phyloP scores from a whole-genome alignment of 768 basidiomycete genomes.

The Russula olivacea region DNA sequence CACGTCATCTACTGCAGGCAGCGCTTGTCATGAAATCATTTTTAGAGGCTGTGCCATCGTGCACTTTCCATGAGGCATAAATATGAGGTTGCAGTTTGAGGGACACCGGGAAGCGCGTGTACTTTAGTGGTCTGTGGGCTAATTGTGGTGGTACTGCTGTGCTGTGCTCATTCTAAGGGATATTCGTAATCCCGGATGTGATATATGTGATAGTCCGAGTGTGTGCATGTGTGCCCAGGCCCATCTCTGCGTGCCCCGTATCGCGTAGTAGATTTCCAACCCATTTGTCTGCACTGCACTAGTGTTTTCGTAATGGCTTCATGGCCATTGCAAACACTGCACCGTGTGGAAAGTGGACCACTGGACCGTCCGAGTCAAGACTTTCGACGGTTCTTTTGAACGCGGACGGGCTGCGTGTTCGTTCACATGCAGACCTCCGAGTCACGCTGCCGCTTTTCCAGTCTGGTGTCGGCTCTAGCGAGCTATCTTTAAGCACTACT shows the following conservation, averaged over 20 bases:
- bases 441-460: neutral
- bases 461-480: neutral
- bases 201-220: neutral
- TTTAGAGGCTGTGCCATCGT: constrained; percentile 20
- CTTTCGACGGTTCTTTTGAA: neutral
- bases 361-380: too few species aligned
- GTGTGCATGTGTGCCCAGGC: too few species aligned
- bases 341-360: too few species aligned
- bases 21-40: constrained; percentile 5
- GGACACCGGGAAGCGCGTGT: neutral
- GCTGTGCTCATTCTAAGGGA: neutral
- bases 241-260: too few species aligned
- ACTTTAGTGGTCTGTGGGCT: neutral
- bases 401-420: neutral
- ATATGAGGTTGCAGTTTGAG: neutral
- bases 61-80: constrained; percentile 21
- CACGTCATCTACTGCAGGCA: constrained; percentile 5
- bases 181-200: neutral
- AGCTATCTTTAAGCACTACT: neutral
- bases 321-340: too few species aligned
- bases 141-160: neutral
- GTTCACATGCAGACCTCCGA: neutral
- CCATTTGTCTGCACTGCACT: neutral
- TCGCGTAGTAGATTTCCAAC: neutral
- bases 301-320: neutral